Base-by-base conservation (phyloP, 1,139 yeast genomes). In the Candida sp. region DNA sequence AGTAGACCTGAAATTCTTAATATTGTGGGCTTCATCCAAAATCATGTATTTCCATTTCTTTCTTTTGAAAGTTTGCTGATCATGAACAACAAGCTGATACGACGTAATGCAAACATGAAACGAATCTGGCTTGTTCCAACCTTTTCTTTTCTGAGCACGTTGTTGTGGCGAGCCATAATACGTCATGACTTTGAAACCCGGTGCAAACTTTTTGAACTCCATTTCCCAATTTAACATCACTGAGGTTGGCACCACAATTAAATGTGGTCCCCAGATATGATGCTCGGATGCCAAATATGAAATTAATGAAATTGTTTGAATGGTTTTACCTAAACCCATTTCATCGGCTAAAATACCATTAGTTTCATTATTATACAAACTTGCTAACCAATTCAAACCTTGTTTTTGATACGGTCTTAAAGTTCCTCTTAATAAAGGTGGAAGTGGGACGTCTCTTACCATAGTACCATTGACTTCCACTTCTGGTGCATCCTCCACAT, bases 181-280 rank as follows among this genome's bases (percentile, higher is more conserved):
- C 0, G 99, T 93, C 61, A 95, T 63, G 1, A 95, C 95, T 61
- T 95, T 93, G 63, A 95, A 87, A 0, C 99, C 99, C 0, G 99
- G 99, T 1, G 98, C 98, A 73, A 95, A 95, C 54, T 96, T 82
- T 59, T 93, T 95, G 68, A 95, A 91, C 61, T 95, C 99, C 97
- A 93, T 91, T 62, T 95, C 99, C 99, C 99, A 95, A 61, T 95
- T 95, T 45, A 95, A 80, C 84, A 95, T 84, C n/a, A 95, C 99
- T 19, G 97, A 89, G 0, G 99, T 95, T 2, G 99, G 99, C 4
- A 95, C 99, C 48, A 95, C 82, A 64, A 95, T 91, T 44, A 95
- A 70, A 69, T 95, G 99, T 0, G 99, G 99, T 0, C 99, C 99
- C 99, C 99, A 93, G 27, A 87, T 79, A 46, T 88, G 88, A 57